phyloP scores from a whole-genome alignment of 1,284 basidiomycete genomes.

The Marasmius fiardii region DNA sequence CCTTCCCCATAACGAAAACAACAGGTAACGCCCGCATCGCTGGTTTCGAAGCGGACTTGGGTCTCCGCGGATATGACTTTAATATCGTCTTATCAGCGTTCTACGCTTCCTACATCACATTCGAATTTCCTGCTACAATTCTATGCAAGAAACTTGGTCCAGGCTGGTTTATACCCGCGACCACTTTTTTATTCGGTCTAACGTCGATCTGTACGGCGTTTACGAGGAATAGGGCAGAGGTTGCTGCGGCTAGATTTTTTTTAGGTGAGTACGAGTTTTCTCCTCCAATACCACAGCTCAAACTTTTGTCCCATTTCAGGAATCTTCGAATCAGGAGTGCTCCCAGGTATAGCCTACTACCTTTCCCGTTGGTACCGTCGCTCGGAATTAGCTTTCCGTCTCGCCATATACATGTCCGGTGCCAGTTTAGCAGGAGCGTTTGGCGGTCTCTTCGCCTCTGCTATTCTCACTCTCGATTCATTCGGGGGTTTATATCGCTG shows the following conservation, averaged over 20 bases:
- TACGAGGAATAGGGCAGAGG: neutral
- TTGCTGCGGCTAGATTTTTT: neutral
- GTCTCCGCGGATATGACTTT: constrained; percentile 11
- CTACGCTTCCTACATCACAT: constrained; percentile 1
- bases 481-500: neutral
- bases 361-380: neutral
- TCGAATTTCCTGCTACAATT: neutral
- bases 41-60: constrained; percentile 12
- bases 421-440: neutral
- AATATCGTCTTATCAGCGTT: constrained; percentile 8
- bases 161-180: neutral
- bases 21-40: constrained; percentile 9
- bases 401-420: neutral
- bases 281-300: neutral
- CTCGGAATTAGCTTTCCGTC: neutral
- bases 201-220: neutral
- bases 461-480: neutral
- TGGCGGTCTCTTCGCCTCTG: neutral
- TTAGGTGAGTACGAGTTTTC: neutral
- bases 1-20: neutral
- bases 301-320: neutral
- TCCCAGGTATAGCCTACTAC: neutral
- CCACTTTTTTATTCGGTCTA: neutral
- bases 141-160: neutral
- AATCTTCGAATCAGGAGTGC: neutral